Evolutionary conservation across 1,139 yeast genomes (phyloP).

Genomic region (Taphrina wiesneri): DNA sequence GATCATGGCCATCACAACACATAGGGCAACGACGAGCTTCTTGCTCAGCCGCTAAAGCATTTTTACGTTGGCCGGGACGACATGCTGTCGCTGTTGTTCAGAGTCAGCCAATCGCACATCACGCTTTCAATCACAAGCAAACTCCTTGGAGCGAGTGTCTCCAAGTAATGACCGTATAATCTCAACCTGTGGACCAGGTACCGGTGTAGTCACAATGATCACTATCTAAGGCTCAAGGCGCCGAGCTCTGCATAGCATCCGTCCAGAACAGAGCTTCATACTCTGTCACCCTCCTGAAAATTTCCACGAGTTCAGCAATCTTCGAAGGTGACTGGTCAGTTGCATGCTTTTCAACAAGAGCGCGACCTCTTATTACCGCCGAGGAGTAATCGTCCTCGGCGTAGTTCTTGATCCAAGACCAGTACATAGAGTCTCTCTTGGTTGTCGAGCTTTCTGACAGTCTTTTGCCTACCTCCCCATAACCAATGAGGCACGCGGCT

Average conservation of each 20-base stretch:
- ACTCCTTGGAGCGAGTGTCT: constrained; percentile 27
- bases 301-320: constrained; percentile 24
- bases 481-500: constrained; percentile 34
- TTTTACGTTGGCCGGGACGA: neutral
- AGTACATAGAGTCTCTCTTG: constrained; percentile 46
- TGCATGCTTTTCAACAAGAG: constrained; percentile 20
- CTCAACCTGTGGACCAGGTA: constrained; percentile 24
- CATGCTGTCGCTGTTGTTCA: neutral
- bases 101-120: neutral
- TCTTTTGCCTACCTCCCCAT: constrained; percentile 33
- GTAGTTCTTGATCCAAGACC: constrained; percentile 65
- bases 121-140: neutral
- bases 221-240: neutral
- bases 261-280: constrained; percentile 33
- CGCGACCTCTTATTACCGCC: constrained; percentile 56
- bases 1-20: too few species aligned
- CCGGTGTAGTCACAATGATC: constrained; percentile 9
- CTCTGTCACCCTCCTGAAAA: constrained; percentile 32
- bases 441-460: constrained; percentile 3
- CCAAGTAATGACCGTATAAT: constrained; percentile 28
- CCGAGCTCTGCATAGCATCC: constrained; percentile 2
- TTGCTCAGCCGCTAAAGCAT: too few species aligned
- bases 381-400: constrained; percentile 56
- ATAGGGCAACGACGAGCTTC: too few species aligned
- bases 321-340: constrained; percentile 7